A percentile compares a stretch with the other conserved stretches of the same genome.
These are phyloP conservation scores for Quercus glauca DNA, from an alignment of 306 rosid species.

Conservation along the genomic window DNA sequence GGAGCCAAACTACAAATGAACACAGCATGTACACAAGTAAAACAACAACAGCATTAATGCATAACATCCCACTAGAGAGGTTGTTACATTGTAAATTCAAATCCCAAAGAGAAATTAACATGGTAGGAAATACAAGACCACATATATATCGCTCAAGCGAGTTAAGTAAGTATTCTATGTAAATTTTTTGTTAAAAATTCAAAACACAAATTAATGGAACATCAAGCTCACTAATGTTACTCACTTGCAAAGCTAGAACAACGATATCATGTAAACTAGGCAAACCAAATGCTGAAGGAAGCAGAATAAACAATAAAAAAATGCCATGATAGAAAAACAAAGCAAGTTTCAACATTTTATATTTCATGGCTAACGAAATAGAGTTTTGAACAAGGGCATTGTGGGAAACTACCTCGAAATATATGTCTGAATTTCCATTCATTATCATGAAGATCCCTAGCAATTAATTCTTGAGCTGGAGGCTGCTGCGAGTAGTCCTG, in stretches of 20 bases:
- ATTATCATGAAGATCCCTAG: conserved; percentile 73
- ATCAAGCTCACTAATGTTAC: background rate
- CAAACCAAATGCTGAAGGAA: background rate
- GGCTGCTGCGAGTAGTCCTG: conserved; percentile 76
- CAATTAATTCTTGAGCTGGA: conserved; percentile 70
- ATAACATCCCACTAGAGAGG: too few relatives aligned
- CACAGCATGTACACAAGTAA: background rate
- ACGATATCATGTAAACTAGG: background rate
- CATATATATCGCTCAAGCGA: background rate
- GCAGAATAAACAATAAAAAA: background rate
- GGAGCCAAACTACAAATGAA: background rate
- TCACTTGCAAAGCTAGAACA: background rate
- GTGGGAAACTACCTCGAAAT: conserved; percentile 48
- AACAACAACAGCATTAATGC: background rate
- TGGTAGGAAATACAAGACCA: background rate
- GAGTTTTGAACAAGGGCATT: background rate
- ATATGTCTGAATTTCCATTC: conserved; percentile 77
- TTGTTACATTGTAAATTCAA: background rate
- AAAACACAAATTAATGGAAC: background rate
- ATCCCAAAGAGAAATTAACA: background rate
- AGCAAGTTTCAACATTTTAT: background rate
- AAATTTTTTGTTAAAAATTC: background rate
- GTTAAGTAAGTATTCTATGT: background rate
- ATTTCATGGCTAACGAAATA: background rate
- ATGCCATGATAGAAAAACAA: background rate